These are phyloP conservation scores for Curvularia sp. DNA, from an alignment of 2,329 filamentous ascomycete genomes.

Conservation along the genomic window DNA sequence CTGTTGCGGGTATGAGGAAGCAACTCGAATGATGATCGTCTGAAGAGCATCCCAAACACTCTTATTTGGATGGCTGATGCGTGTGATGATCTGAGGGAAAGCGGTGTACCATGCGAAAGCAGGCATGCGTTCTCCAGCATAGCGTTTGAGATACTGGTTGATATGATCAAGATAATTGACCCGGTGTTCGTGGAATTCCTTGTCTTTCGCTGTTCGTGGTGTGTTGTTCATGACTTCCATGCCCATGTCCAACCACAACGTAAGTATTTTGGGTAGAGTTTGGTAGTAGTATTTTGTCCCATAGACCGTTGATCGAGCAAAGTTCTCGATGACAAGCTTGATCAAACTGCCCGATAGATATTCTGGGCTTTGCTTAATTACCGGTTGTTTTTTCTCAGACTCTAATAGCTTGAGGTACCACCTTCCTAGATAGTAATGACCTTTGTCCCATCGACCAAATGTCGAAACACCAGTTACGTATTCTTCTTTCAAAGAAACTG, in stretches of 20 bases:
- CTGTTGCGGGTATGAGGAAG: slow-evolving; percentile 85
- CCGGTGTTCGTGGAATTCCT: slow-evolving; percentile 43
- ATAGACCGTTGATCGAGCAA: slow-evolving; percentile 82
- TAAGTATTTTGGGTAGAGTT: slow-evolving; percentile 88
- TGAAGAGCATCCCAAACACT: slow-evolving; percentile 79
- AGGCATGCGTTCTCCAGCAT: slow-evolving; percentile 70
- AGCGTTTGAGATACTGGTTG: slow-evolving; percentile 78
- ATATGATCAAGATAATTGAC: slow-evolving; percentile 42
- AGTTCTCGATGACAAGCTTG: slow-evolving; percentile 92
- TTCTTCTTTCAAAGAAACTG: slow-evolving; percentile 71
- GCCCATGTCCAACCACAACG: slow-evolving; percentile 92
- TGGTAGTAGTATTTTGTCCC: slow-evolving; percentile 97
- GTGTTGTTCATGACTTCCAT: slow-evolving; percentile 64
- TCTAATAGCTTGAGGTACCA: slow-evolving; percentile 97
- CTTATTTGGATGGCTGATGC: slow-evolving; percentile 84
- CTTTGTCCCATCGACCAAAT: slow-evolving; percentile 84
- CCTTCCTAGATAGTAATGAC: slow-evolving; percentile 94
- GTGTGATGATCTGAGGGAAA: slow-evolving; percentile 91
- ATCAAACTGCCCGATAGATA: slow-evolving; percentile 79
- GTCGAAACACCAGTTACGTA: slow-evolving; percentile 83
- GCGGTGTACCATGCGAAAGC: slow-evolving; percentile 82
- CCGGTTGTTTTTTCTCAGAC: slow-evolving; percentile 79
- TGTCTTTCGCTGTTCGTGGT: slow-evolving; percentile 36
- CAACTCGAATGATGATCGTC: slow-evolving; percentile 84
- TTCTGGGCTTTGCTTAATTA: slow-evolving; percentile 69